Conservation (phyloP, 768 basidiomycete species). For the Leccinum variicolor region DNA sequence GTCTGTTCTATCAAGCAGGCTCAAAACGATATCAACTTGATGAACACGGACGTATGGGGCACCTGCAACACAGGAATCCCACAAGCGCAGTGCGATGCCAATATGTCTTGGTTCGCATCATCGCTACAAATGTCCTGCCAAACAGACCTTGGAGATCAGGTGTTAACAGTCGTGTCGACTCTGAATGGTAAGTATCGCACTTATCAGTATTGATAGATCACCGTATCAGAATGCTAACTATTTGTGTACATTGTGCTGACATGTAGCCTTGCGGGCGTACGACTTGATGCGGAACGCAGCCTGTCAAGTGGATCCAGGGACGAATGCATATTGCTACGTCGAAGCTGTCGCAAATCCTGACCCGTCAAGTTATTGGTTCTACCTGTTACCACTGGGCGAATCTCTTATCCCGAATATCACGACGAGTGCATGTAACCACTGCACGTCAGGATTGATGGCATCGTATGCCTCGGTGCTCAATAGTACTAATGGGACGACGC, state of each 20-base stretch:
- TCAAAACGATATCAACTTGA: constrained; percentile 54
- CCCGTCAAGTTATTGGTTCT: constrained; percentile 71
- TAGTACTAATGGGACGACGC: constrained; percentile 30
- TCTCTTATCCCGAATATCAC: constrained; percentile 45
- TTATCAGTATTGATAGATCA: neutral
- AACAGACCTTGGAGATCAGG: constrained; percentile 50
- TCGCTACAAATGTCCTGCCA: constrained; percentile 49
- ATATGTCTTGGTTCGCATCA: constrained; percentile 64
- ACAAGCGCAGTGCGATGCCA: constrained; percentile 52
- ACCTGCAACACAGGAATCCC: constrained; percentile 64
- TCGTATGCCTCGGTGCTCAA: constrained; percentile 47
- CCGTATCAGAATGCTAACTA: neutral
- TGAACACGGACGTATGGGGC: constrained; percentile 74
- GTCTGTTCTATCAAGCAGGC: constrained; percentile 42
- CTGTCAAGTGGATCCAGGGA: constrained; percentile 55
- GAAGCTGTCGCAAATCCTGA: constrained; percentile 55
- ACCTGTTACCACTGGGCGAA: constrained; percentile 61
- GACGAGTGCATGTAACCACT: constrained; percentile 57
- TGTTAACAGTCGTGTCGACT: constrained; percentile 50
- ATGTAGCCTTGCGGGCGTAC: constrained; percentile 59
- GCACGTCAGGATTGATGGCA: constrained; percentile 57
- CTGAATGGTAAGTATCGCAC: constrained; percentile 46
- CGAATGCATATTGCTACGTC: constrained; percentile 71
- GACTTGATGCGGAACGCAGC: constrained; percentile 56
- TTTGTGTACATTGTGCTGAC: neutral